These are phyloP conservation scores for Citrus reticulata DNA, from an alignment of 345 rosid species.

Conservation along the genomic window DNA sequence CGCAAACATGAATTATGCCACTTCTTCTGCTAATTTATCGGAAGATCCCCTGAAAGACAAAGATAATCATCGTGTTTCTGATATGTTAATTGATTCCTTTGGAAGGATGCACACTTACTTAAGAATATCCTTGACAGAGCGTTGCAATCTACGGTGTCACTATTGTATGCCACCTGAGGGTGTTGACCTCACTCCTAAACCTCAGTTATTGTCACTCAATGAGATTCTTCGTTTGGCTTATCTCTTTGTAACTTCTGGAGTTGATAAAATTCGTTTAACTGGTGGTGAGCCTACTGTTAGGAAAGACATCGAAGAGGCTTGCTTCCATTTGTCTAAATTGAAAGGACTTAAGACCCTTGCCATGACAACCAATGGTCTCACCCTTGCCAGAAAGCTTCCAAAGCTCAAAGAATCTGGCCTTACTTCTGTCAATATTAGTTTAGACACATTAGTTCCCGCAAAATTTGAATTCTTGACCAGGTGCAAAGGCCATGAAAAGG, in stretches of 20 bases:
- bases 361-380: slow-evolving; percentile 85
- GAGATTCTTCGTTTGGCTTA: slow-evolving; percentile 72
- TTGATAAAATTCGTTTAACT: slow-evolving; percentile 83
- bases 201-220: slow-evolving; percentile 52
- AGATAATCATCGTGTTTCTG: slow-evolving; percentile 42
- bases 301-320: slow-evolving; percentile 77
- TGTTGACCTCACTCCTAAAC: slow-evolving; percentile 69
- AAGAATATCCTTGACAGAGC: slow-evolving; percentile 87
- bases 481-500: slow-evolving; percentile 79
- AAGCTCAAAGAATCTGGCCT: slow-evolving; percentile 75
- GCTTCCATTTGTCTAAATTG: slow-evolving; percentile 60
- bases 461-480: slow-evolving; percentile 91
- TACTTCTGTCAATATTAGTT: slow-evolving; percentile 67
- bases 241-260: slow-evolving; percentile 81
- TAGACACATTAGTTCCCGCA: slow-evolving; percentile 81
- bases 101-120: slow-evolving; percentile 89
- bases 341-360: slow-evolving; percentile 80
- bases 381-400: slow-evolving; percentile 80
- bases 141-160: slow-evolving; percentile 92
- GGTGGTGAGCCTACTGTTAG: slow-evolving; percentile 95
- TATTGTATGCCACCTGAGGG: slow-evolving; percentile 97
- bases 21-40: slow-evolving; percentile 38
- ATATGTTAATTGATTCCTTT: slow-evolving; percentile 82
- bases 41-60: slow-evolving; percentile 36
- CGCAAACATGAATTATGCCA: slow-evolving; percentile 20